Base-by-base conservation (phyloP, 1,284 basidiomycete species). In the Taiwanofungus camphoratus region DNA sequence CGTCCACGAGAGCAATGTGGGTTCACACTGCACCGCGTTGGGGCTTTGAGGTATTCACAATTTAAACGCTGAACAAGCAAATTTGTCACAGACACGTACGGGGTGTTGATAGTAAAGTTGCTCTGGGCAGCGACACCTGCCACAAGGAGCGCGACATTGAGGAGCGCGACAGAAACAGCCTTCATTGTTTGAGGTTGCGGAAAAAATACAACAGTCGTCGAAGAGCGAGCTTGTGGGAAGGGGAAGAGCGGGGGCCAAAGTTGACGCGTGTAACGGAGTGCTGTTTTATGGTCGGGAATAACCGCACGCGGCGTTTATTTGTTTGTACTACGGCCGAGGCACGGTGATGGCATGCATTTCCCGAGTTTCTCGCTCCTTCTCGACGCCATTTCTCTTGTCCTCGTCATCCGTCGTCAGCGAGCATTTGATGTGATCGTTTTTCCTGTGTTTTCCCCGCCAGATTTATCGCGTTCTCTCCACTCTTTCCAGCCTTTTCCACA, bases 81-180 rank as follows among this genome's bases (percentile, higher is more conserved):
- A 34, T 21, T n/a, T 11, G 15, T 3, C n/a, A 18, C 18, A 34
- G 26, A 9, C 0, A 52, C 61, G 45, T 46, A 63, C 61, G 60
- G 61, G 41, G 61, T 63, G 56, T 59, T 58, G 51, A 63, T 53
- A 40, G 30, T 44, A 45, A 57, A 45, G 21, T 24, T 20, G 15
- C 38, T 27, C 56, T 59, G 57, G 5, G 54, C 56, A 39, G 45
- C 26, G 41, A 49, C 57, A 39, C 45, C 46, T 16, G 48, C 43
- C 31, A 56, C 34, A 45, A 58, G 35, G 46, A 61, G 44, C 44
- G 53, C 40, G 41, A 52, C 33, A 46, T 49, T 50, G 42, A 32
- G 22, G 41, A 29, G 38, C 18, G 23, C 27, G 22, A 30, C 20
- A 23, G 43, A n/a, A 22, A 53, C 29, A 36, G 52, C 50, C 53